phyloP scores from a whole-genome alignment of 2,329 filamentous ascomycete genomes.

The Phialophora tarda region DNA sequence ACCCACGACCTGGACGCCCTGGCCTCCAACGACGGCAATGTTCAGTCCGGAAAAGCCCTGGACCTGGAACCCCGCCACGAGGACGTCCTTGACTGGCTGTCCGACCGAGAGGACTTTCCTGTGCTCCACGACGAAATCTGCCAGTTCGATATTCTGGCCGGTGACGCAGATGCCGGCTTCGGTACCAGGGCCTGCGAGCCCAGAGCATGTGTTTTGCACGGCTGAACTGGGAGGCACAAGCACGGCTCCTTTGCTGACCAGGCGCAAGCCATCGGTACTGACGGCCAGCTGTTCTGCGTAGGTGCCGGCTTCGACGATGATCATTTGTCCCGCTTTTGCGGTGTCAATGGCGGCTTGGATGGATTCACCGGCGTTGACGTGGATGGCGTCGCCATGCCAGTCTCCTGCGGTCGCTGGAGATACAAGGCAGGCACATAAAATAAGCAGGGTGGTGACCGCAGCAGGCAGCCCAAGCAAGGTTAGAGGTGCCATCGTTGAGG shows the following conservation, averaged over 20 bases:
- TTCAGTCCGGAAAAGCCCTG: constrained; percentile 26
- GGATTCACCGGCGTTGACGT: constrained; percentile 28
- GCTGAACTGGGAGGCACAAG: constrained; percentile 26
- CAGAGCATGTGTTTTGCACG: constrained; percentile 27
- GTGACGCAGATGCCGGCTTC: constrained; percentile 33
- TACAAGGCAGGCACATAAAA: too few relatives aligned
- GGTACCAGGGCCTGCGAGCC: constrained; percentile 26
- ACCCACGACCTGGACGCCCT: constrained; percentile 17
- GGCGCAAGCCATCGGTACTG: constrained; percentile 18
- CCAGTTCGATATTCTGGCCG: constrained; percentile 26
- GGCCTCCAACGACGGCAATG: constrained; percentile 30
- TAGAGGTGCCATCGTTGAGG: too few relatives aligned
- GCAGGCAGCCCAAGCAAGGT: too few relatives aligned
- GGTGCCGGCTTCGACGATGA: constrained; percentile 31
- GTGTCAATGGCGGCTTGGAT: constrained; percentile 32
- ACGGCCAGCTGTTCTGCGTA: constrained; percentile 34
- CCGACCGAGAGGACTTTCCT: constrained; percentile 31
- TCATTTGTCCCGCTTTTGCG: constrained; percentile 25
- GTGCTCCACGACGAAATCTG: constrained; percentile 29
- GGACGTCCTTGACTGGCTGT: constrained; percentile 22
- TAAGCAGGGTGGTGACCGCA: too few relatives aligned
- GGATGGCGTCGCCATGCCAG: constrained; percentile 20
- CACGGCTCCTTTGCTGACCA: constrained; percentile 30
- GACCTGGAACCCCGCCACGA: constrained; percentile 31
- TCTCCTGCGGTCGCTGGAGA: not conserved